A percentile compares a stretch with the other conserved stretches of the same genome.
These are phyloP conservation scores for Solanum dulcamara DNA, from an alignment of 257 asterid species.

Conservation along the genomic window DNA sequence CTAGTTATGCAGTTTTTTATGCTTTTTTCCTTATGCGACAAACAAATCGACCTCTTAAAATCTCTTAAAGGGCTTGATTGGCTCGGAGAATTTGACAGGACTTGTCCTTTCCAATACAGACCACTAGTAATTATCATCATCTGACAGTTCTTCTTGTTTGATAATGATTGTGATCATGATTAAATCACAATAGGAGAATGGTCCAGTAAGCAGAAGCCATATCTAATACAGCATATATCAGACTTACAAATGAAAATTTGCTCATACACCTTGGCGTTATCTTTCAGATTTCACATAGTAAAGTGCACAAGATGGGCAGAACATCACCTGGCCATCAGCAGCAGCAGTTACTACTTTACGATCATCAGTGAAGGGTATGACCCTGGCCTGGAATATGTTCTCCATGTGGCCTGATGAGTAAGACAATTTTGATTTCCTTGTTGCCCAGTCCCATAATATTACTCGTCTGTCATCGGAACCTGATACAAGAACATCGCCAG, in stretches of 20 bases:
- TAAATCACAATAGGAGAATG: background rate
- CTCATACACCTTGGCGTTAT: background rate
- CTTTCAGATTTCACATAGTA: background rate
- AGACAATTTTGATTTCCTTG: constrained; percentile 30
- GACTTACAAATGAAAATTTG: background rate
- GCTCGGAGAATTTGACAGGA: background rate
- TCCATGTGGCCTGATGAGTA: constrained; percentile 65
- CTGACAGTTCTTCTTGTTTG: background rate
- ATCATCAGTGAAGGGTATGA: constrained; percentile 70
- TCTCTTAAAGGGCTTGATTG: background rate
- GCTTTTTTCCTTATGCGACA: background rate
- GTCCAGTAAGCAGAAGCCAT: background rate
- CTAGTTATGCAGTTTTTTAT: background rate
- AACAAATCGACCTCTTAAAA: background rate
- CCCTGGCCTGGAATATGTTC: constrained; percentile 59
- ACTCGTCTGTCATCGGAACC: constrained; percentile 68
- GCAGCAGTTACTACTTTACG: constrained; percentile 52
- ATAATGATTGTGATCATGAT: background rate
- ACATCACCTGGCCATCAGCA: constrained; percentile 71
- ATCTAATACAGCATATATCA: background rate
- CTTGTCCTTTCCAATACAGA: background rate
- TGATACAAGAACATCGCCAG: constrained; percentile 63
- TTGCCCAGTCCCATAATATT: constrained; percentile 73
- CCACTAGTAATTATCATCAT: background rate
- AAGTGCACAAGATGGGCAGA: background rate